Conservation (phyloP, 2,329 filamentous ascomycete species). For the Monosporascus sp. region DNA sequence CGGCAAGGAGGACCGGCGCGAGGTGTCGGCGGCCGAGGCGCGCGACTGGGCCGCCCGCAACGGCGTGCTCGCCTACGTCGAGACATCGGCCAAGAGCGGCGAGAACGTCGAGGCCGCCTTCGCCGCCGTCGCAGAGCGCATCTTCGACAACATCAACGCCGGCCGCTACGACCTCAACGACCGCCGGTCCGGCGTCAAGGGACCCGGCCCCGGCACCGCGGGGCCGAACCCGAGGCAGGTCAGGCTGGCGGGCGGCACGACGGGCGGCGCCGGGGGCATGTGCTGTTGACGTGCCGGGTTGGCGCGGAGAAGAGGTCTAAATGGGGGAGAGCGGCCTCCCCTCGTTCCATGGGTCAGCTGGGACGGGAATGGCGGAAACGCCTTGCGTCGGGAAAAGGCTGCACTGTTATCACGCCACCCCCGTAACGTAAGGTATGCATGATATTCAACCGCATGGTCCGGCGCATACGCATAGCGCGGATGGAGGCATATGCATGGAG, state of each 20-base stretch:
- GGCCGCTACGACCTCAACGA: constrained; percentile 94
- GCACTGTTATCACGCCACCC: too few species aligned
- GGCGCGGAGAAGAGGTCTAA: too few species aligned
- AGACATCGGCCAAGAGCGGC: constrained; percentile 93
- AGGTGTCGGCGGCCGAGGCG: constrained; percentile 78
- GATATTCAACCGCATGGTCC: background rate
- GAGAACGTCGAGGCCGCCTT: constrained; percentile 93
- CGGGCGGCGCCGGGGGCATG: constrained; percentile 34
- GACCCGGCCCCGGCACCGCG: constrained; percentile 47
- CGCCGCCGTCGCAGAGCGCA: constrained; percentile 86
- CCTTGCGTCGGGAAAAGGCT: too few species aligned
- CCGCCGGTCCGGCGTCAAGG: constrained; percentile 85
- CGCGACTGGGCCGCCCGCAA: constrained; percentile 84
- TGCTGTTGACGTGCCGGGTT: constrained; percentile 38
- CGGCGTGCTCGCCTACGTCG: constrained; percentile 86
- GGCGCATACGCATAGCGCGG: too few species aligned
- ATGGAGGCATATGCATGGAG: too few species aligned
- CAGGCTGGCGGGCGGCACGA: constrained; percentile 35
- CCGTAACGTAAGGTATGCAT: too few species aligned
- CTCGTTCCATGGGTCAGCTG: too few species aligned
- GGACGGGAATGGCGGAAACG: too few species aligned
- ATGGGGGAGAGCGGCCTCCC: too few species aligned
- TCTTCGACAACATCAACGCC: constrained; percentile 94
- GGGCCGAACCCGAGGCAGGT: constrained; percentile 34
- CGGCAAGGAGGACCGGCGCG: constrained; percentile 56